phyloP scores from a whole-genome alignment of 331 rosid genomes.

The Acacia pycnantha region DNA sequence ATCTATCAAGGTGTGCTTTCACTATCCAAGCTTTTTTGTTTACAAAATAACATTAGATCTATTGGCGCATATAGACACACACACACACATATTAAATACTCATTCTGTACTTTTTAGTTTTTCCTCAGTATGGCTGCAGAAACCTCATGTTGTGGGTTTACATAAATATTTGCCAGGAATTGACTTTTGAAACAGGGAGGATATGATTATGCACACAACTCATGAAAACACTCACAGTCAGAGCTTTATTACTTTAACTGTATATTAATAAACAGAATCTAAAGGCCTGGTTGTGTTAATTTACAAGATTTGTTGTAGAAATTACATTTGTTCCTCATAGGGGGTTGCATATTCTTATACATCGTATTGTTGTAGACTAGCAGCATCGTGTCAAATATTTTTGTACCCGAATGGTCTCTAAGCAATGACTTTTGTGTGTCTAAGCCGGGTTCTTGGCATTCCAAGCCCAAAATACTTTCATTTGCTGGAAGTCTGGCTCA shows the following conservation, averaged over 20 bases:
- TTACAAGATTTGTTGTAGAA: not conserved
- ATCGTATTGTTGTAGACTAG: not conserved
- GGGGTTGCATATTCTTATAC: not conserved
- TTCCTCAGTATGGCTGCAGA: not conserved
- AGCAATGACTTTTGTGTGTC: not conserved
- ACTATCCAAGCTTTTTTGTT: not conserved
- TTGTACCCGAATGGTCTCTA: not conserved
- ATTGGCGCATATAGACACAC: not conserved
- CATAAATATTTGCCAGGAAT: not conserved
- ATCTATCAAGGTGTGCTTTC: constrained; percentile 73
- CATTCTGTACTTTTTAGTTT: not conserved
- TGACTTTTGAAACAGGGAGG: not conserved
- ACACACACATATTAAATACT: not conserved
- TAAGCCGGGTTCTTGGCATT: not conserved
- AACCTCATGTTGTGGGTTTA: not conserved
- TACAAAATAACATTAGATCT: not conserved
- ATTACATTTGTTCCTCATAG: not conserved
- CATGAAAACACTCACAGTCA: not conserved
- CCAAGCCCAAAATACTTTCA: not conserved
- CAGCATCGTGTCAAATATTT: not conserved
- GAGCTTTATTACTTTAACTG: not conserved
- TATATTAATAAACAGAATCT: not conserved
- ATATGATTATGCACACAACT: not conserved
- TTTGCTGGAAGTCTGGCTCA: not conserved
- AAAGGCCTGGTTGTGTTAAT: not conserved